These are phyloP conservation scores for Isatis tinctoria DNA, from an alignment of 345 rosid species.

Conservation along the genomic window DNA sequence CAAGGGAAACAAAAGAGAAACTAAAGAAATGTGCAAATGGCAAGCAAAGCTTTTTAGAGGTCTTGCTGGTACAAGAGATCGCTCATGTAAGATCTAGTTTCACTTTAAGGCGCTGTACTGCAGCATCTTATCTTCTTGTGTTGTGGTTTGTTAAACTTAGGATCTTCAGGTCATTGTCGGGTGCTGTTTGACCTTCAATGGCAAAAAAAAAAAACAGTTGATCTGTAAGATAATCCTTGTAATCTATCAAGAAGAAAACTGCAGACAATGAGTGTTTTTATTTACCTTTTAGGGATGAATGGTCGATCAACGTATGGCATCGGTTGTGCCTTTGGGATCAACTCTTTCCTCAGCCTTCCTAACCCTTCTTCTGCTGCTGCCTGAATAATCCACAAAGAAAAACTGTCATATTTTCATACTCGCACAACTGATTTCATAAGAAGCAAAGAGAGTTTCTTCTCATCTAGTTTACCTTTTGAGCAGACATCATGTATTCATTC, in stretches of 20 bases:
- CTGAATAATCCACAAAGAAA: slow-evolving; percentile 31
- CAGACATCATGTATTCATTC: too few relatives aligned
- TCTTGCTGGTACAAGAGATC: slow-evolving; percentile 26
- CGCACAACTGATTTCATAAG: not conserved
- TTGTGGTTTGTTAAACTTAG: slow-evolving; percentile 63
- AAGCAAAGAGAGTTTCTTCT: not conserved
- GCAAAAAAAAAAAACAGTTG: not conserved
- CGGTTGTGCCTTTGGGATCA: slow-evolving; percentile 92
- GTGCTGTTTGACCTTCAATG: slow-evolving; percentile 59
- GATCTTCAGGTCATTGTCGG: slow-evolving; percentile 77
- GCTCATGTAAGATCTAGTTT: slow-evolving; percentile 28
- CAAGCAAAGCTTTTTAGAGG: not conserved
- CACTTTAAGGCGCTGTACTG: slow-evolving; percentile 32
- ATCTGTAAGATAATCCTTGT: not conserved
- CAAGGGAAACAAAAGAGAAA: not conserved
- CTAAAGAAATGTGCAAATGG: not conserved
- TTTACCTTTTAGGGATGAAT: slow-evolving; percentile 91
- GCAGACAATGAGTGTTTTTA: not conserved
- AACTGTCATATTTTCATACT: not conserved
- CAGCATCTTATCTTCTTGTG: slow-evolving; percentile 79
- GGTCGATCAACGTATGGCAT: slow-evolving; percentile 98
- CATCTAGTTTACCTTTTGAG: slow-evolving; percentile 56
- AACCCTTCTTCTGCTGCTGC: slow-evolving; percentile 80
- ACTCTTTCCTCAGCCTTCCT: slow-evolving; percentile 75
- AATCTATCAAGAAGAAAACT: not conserved